Evolutionary conservation across 441 rosid genomes (phyloP).

Genomic region (Erodium texanum): DNA sequence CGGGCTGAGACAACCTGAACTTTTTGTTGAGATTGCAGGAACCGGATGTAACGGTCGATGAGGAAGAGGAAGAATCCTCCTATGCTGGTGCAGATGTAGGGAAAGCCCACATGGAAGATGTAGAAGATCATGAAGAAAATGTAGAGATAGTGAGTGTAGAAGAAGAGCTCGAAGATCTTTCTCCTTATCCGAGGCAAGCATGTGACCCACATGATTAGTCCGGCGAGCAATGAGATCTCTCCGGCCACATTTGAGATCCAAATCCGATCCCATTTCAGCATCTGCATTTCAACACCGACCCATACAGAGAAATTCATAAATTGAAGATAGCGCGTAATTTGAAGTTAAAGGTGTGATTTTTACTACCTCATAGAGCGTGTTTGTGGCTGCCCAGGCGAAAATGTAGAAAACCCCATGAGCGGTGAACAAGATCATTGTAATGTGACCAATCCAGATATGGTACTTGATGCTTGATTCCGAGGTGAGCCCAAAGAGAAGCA

Average conservation of each 20-base stretch:
- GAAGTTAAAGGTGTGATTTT: too few relatives aligned
- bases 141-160: conserved; percentile 54
- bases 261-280: conserved; percentile 32
- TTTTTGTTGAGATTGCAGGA: conserved; percentile 45
- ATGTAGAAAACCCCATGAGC: conserved; percentile 41
- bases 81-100: conserved; percentile 30
- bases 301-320: neutral
- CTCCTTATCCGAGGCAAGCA: conserved; percentile 40
- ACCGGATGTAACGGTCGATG: conserved; percentile 50
- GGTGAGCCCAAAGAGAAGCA: conserved; percentile 45
- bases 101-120: conserved; percentile 53
- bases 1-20: conserved; percentile 48
- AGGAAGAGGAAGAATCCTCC: conserved; percentile 59
- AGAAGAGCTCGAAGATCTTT: conserved; percentile 54
- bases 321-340: too few relatives aligned
- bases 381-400: conserved; percentile 26
- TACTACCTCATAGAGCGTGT: conserved; percentile 31
- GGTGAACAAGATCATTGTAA: conserved; percentile 36
- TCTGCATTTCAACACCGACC: conserved; percentile 24
- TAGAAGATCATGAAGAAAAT: conserved; percentile 45
- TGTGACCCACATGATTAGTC: conserved; percentile 46
- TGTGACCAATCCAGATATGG: conserved; percentile 58
- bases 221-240: conserved; percentile 40
- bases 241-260: conserved; percentile 44
- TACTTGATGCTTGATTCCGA: conserved; percentile 60